Conservation (phyloP, 345 rosid species). For the Gossypium thurberi region DNA sequence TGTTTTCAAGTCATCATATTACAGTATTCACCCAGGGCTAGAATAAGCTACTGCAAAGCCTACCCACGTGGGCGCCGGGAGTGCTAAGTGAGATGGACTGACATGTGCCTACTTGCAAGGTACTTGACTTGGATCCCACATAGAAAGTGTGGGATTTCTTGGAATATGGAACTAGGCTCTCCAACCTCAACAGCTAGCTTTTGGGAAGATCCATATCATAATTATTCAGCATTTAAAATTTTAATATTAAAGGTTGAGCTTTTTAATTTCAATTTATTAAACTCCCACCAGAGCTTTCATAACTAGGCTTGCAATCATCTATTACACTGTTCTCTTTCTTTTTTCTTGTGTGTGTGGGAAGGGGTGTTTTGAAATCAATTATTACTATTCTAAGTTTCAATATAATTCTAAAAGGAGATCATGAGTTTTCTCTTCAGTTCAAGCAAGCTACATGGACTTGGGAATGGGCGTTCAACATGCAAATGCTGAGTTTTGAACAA, state of each 20-base stretch:
- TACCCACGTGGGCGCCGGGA: too few relatives aligned
- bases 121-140: neutral
- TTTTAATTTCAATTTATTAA: constrained; percentile 4
- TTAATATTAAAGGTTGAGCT: neutral
- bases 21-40: neutral
- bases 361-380: neutral
- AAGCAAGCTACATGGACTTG: neutral
- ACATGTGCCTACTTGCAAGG: neutral
- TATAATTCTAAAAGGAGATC: neutral
- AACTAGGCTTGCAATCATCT: neutral
- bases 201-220: neutral
- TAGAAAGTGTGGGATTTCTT: neutral
- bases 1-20: neutral
- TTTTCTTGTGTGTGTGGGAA: neutral
- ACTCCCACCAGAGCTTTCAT: neutral
- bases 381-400: neutral
- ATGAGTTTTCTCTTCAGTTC: neutral
- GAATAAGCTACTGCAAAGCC: neutral
- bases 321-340: neutral
- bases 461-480: neutral
- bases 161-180: neutral
- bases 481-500: neutral
- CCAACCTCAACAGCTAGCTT: neutral
- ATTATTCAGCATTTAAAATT: neutral
- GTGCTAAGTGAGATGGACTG: neutral